Conservation (phyloP, 225 moss, liverwort and hornwort genomes). For the Asterella californica region DNA sequence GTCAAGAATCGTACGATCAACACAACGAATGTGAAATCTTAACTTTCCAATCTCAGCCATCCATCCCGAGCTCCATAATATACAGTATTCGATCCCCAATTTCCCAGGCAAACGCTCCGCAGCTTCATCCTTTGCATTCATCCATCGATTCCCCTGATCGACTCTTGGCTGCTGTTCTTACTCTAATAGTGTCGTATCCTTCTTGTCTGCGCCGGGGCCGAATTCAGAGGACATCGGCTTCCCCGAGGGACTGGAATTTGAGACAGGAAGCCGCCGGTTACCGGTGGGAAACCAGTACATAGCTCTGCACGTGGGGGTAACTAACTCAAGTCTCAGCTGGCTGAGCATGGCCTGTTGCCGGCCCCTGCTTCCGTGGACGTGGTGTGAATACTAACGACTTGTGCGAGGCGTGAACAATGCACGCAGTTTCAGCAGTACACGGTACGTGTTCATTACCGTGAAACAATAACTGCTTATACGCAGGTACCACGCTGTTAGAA, state of each 20-base stretch:
- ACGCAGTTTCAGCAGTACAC: background rate
- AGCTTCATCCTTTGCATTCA: background rate
- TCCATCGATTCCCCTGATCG: background rate
- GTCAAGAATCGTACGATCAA: background rate
- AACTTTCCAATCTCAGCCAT: no score
- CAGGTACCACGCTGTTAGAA: conserved; percentile 5
- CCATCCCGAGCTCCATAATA: background rate
- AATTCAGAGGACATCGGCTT: background rate
- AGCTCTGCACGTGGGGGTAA: background rate
- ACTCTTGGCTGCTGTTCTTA: background rate
- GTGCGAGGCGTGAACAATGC: background rate
- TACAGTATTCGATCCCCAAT: background rate
- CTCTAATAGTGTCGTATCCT: background rate
- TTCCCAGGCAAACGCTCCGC: background rate
- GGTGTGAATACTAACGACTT: background rate
- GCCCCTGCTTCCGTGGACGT: background rate
- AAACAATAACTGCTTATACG: background rate
- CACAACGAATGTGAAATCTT: background rate
- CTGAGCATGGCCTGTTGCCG: background rate
- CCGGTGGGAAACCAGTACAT: background rate
- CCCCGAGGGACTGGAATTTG: background rate
- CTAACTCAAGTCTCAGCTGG: background rate
- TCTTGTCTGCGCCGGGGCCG: background rate
- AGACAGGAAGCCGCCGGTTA: background rate
- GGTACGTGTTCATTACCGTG: background rate